Evolutionary conservation across 805 yeast species (phyloP).

Genomic region (Yarrowia osloensis): DNA sequence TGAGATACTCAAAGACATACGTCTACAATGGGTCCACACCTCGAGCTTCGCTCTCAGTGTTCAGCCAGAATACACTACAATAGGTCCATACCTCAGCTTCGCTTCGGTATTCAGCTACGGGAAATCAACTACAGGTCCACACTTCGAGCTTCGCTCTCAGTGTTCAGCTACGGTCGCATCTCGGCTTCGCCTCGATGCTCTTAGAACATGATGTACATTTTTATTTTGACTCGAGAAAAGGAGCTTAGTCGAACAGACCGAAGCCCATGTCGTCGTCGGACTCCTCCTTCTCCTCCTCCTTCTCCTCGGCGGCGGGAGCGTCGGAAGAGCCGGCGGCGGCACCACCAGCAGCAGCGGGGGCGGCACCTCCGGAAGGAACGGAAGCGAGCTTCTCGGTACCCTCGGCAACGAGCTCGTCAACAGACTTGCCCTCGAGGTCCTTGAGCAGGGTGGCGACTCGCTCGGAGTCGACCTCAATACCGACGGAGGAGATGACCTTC

Average conservation of each 20-base stretch:
- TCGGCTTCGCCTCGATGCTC: no score
- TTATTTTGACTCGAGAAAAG: not conserved
- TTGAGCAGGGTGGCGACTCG: conserved; percentile 77
- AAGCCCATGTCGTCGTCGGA: conserved; percentile 50
- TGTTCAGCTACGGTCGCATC: not conserved
- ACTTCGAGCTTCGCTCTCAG: not conserved
- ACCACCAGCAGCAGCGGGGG: conserved; percentile 72
- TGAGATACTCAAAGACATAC: no score
- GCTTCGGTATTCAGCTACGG: no score
- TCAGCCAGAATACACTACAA: no score
- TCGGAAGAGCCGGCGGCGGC: conserved; percentile 72
- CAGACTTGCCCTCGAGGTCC: conserved; percentile 91
- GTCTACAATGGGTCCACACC: no score
- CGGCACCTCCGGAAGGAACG: conserved; percentile 98
- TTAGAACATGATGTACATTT: not conserved
- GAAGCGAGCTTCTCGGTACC: conserved; percentile 97
- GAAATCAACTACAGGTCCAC: no score
- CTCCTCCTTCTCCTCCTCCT: conserved; percentile 63
- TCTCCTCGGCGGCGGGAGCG: conserved; percentile 72
- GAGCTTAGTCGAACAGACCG: conserved; percentile 94
- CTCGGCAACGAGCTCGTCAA: conserved; percentile 86
- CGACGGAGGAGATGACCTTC: conserved; percentile 88
- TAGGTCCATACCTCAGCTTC: no score
- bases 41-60: no score
- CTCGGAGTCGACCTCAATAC: conserved; percentile 91